Evolutionary conservation across 805 yeast genomes (phyloP), one percentile per base, ranked within the genome.

Genomic region (Clavispora phyllophila): DNA sequence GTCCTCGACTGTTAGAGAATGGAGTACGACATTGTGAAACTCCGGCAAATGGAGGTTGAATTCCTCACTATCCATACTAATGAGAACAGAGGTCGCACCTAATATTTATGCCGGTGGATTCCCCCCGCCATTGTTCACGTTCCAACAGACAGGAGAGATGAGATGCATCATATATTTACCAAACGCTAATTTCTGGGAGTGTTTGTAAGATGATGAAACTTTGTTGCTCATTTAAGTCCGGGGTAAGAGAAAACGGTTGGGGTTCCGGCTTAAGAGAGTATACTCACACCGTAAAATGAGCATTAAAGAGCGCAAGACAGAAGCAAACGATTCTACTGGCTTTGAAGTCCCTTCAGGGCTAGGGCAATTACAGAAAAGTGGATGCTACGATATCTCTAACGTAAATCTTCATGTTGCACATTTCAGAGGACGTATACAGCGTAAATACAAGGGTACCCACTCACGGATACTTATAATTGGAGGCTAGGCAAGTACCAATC

Each of bases 31-130:
- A 6, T 31, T 38, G 37, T 49, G 49, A 43, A 59, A 58, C 9
- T 29, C 37, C 2, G 47, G 53, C 14, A 54, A 34, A 12, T 27
- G n/a, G 2, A 15, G 22, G 37, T 53, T 44, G 43, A 55, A 58
- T n/a, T 40, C 34, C 26, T 38, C 42, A 4, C 45, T 44, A 15
- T 53, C 40, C 45, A 39, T 39, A 9, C 6, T 9, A 6, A 17
- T 13, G 15, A n/a, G n/a, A n/a, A 25, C 8, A 3, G 5, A 23
- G 27, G 27, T 10, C 27, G 27, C 27, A 25, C 27, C 27, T 25
- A n/a, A n/a, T 10, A 10, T 25, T 25, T 25, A 25, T 25, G 27
- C 27, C 27, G 27, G 27, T 25, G 8, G 27, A 9, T 25, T 5
- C 13, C 25, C 25, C 12, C n/a, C 13, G n/a, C 27, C 14, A 33